Conservation (phyloP, 441 rosid genomes). For the Lagerstroemia fauriei region DNA sequence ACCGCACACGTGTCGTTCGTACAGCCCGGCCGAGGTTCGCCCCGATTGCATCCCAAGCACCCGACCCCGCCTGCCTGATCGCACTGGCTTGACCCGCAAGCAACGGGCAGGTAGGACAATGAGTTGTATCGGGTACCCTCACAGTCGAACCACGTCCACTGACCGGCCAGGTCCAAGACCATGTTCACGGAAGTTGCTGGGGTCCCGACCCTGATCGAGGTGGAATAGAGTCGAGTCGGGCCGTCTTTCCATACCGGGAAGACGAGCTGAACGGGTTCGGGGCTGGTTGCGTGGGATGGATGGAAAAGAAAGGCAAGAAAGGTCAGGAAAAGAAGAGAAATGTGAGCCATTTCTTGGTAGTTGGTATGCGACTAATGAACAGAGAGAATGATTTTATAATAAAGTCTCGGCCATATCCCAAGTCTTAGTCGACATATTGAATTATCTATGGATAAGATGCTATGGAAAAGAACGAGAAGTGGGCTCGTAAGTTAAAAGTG, state of each 20-base stretch:
- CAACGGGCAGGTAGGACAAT: slow-evolving; percentile 23
- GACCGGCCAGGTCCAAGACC: slow-evolving; percentile 37
- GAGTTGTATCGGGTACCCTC: slow-evolving; percentile 17
- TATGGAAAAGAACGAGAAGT: no score
- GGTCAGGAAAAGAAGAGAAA: background rate
- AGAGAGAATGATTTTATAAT: background rate
- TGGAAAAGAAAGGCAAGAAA: background rate
- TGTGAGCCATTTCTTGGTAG: background rate
- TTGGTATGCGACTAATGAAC: background rate
- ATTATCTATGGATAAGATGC: no score
- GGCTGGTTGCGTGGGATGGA: background rate
- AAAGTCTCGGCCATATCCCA: no score
- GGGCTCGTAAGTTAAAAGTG: no score
- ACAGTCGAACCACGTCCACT: slow-evolving; percentile 29
- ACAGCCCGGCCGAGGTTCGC: slow-evolving; percentile 15
- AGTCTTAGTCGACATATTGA: background rate
- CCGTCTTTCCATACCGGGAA: slow-evolving; percentile 27
- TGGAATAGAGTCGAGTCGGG: slow-evolving; percentile 22
- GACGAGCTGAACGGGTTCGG: slow-evolving; percentile 18
- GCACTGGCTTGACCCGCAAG: slow-evolving; percentile 31
- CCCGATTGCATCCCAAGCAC: slow-evolving; percentile 5
- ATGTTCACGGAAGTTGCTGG: background rate
- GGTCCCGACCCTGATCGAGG: slow-evolving; percentile 23
- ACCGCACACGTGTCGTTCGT: slow-evolving; percentile 18
- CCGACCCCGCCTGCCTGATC: slow-evolving; percentile 6